phyloP scores from a whole-genome alignment of 345 rosid species.

The Acer campestre region DNA sequence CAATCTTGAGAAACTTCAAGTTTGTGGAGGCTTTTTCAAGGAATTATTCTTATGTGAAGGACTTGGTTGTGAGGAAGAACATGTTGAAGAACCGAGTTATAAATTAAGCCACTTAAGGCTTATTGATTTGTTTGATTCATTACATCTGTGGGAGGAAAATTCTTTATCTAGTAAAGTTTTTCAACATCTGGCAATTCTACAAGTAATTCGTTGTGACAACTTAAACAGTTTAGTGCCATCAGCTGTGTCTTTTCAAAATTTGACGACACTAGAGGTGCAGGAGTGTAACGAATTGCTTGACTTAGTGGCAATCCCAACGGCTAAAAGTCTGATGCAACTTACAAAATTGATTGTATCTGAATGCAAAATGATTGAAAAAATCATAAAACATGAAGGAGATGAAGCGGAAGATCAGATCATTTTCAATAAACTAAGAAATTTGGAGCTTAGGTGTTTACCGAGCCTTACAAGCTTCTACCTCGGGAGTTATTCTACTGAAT shows the following conservation, averaged over 20 bases:
- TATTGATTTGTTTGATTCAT: neutral
- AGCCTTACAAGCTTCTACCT: slow-evolving; percentile 7
- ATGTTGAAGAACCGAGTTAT: neutral
- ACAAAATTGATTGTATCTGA: slow-evolving; percentile 11
- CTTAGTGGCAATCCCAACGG: slow-evolving; percentile 18
- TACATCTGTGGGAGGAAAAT: neutral
- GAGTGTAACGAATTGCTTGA: slow-evolving; percentile 15
- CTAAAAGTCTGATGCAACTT: slow-evolving; percentile 23
- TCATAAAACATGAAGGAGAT: slow-evolving; percentile 9
- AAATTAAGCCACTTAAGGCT: neutral
- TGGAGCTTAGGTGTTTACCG: slow-evolving; percentile 19
- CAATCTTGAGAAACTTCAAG: neutral
- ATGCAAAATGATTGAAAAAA: slow-evolving; percentile 21
- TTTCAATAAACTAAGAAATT: slow-evolving; percentile 14
- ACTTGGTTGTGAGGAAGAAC: neutral
- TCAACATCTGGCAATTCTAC: slow-evolving; percentile 4
- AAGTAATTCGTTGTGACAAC: neutral
- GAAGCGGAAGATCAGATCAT: slow-evolving; percentile 7
- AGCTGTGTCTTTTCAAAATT: slow-evolving; percentile 11
- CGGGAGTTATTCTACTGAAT: neutral
- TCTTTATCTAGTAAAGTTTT: neutral
- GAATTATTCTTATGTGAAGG: neutral
- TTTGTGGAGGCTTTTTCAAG: neutral
- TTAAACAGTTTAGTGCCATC: slow-evolving; percentile 21
- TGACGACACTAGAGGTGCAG: slow-evolving; percentile 12